Base-by-base conservation (phyloP, 2,329 filamentous ascomycete species). In the Escovopsis weberi region DNA sequence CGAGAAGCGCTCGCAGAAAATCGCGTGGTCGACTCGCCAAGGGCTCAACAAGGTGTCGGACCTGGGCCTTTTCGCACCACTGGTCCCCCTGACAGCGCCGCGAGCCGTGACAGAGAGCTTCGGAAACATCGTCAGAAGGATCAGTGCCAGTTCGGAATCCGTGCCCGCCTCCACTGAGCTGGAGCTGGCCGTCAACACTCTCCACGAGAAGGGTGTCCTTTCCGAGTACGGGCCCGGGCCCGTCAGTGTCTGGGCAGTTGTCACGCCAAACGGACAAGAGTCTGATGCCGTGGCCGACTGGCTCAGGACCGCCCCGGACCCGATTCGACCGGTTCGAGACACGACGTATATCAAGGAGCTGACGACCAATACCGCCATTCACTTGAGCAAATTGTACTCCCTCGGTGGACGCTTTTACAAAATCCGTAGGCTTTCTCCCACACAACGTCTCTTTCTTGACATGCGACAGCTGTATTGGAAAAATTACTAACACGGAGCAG, bases 91-190 rank as follows among this genome's bases (percentile, higher is more conserved):
- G 33, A 85, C 81, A 0, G 57, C 62, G 6, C 70, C 80, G 12
- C 73, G 82, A 15, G 64, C 61, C 38, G 77, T 91, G 33, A 62
- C 70, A 1, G 71, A 74, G 33, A 77, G 78, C 33, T 75, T 88
- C 53, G 85, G 85, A 4, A 93, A 93, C 59, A 89, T 93, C 43
- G 66, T 91, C 19, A 75, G 80, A 30, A 72, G 74, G 36, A 56
- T 88, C 9, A 64, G 74, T 12, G 61, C 71, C 15, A 54, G 66
- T 19, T 67, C 64, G 4, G 56, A 62, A 30, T 52, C 60, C 2
- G 62, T 70, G 0, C 78, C 81, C 11, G 83, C 84, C 3, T 87
- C 82, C 1, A 68, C 71, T 26, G 84, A 89, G 55, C 66, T 89
- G 2, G 85, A 91, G 56, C 57, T 56, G 15, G 67, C 72, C 4